Evolutionary conservation across 768 basidiomycete genomes (phyloP), one percentile per base, ranked within the genome.

Genomic region (Termitomyces sp.): DNA sequence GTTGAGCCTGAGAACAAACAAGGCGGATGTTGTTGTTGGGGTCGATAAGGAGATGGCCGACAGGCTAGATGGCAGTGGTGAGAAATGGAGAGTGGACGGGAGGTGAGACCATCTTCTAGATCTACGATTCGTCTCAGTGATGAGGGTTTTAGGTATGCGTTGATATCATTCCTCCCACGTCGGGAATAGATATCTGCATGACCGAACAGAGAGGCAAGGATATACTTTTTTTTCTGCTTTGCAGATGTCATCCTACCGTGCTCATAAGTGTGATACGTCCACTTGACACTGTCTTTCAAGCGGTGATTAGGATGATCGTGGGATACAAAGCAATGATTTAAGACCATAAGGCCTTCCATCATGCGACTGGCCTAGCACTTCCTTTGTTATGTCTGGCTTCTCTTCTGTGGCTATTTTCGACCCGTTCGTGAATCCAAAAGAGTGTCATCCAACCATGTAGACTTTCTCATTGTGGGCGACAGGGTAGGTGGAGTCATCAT

Each of bases 11-110:
- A 81, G 96, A 16, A 98, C 96, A 1, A 92, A 89, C 76, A 99
- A 99, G 69, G 96, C 96, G 0, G 94, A 98, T 64, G 94, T 97
- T 2, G 89, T 86, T 6, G 92, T 91, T 23, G 96, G 93, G 0
- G 76, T 99, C 3, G 71, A 79, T 1, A 76, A 83, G 60, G 86
- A 85, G 0, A 71, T 84, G 1, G 91, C 83, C 0, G 86, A 89
- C 56, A 72, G 76, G 47, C 71, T 95, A 3, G 89, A 94, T 62
- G 68, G 69, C 29, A 79, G 75, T 43, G 85, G 75, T 6, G 80
- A 82, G 64, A 84, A 82, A 55, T 95, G 93, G 94, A 73, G 90
- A 48, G 78, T 86, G 7, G 85, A 83, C 64, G 94, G 94, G 54
- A 85, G 84, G 89, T 94, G 63, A 67, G 82, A 70, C 22, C 15